Evolutionary conservation across 163 green algal genomes (phyloP), one percentile per base, ranked within the genome.

Genomic region (Prototheca wickerhamii): DNA sequence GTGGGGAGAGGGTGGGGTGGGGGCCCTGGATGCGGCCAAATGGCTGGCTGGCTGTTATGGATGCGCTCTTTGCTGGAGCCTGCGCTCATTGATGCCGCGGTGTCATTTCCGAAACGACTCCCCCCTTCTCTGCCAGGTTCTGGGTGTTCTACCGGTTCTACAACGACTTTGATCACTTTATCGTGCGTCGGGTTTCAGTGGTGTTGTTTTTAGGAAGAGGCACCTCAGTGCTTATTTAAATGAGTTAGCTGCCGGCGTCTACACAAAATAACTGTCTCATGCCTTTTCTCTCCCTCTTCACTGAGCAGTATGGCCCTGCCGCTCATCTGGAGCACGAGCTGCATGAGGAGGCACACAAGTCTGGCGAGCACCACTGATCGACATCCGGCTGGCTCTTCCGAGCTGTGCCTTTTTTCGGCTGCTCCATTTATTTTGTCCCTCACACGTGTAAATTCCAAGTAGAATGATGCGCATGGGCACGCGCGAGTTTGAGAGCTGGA

Each of bases 61-160:
- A 30, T 33, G 32, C 31, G 10, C 43, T 40, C 20, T 18, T 8
- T 32, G 17, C 2, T 59, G 21, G 46, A 46, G n/a, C 50, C 23
- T 57, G 18, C 23, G 12, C 12, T 57, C 7, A 57, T 28, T 57
- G 7, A 31, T 28, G 25, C 23, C 50, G 50, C 50, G 7, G 50
- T 28, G 7, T 20, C 18, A 12, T 12, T 15, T 12, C 15, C 12
- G 15, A 17, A 25, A 17, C n/a, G n/a, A n/a, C n/a, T n/a, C n/a
- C n/a, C n/a, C n/a, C 7, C 34, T 26, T 50, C 3, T 58, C 28
- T 49, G 35, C 35, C 76, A 81, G 76, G 76, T 86, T 86, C 49
- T 86, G 80, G 80, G 68, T 86, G 17, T 78, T 86, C 35, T 76
- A 76, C 29, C 63, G 80, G 30, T 69, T 82, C 23, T 86, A 86